Percentiles rank a stretch among this genome's conserved stretches.
These are phyloP conservation scores for Diplodia seriata DNA, from an alignment of 2,329 filamentous ascomycete genomes.

Conservation along the genomic window DNA sequence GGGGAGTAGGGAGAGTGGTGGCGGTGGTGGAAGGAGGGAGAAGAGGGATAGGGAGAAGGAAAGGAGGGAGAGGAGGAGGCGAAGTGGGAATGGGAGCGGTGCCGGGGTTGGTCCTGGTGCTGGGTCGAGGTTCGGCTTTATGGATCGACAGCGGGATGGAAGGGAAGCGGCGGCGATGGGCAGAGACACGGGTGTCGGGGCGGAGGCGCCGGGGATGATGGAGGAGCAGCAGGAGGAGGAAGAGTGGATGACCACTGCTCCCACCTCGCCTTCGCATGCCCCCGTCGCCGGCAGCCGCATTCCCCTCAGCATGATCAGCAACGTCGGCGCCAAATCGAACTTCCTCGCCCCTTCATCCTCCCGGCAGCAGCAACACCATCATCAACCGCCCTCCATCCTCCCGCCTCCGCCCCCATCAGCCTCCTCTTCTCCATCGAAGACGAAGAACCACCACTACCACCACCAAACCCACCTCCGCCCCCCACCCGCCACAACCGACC, in stretches of 20 bases:
- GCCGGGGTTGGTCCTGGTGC: not conserved
- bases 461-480: too few species aligned
- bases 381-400: not conserved
- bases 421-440: not conserved
- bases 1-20: not conserved
- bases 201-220: not conserved
- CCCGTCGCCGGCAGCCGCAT: not conserved
- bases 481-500: too few species aligned
- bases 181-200: not conserved
- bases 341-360: not conserved
- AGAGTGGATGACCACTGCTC: not conserved
- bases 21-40: not conserved
- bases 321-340: constrained; percentile 11
- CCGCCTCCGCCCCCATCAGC: not conserved
- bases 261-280: not conserved
- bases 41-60: too few species aligned
- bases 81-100: not conserved
- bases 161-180: not conserved
- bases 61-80: not conserved
- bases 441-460: not conserved
- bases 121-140: not conserved
- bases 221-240: not conserved
- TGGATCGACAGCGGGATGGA: not conserved
- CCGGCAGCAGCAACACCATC: not conserved
- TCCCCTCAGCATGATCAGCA: constrained; percentile 24